Conservation (phyloP, 2,329 filamentous ascomycete species). For the Trichophyton benhamiae region DNA sequence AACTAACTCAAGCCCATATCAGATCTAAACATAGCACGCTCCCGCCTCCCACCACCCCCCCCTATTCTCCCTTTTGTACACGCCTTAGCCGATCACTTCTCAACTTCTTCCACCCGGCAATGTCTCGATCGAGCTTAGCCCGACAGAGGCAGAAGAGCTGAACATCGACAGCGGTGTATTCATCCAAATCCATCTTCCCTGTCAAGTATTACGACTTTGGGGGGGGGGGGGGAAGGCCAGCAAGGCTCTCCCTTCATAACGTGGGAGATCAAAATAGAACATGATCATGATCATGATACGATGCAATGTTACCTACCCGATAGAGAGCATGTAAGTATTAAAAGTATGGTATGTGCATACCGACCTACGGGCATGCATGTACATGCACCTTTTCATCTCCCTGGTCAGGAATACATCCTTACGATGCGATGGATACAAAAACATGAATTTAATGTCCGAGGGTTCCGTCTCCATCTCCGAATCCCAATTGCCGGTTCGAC, state of each 20-base stretch:
- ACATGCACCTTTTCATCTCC: too few species aligned
- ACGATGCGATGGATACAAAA: too few species aligned
- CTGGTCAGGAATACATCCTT: too few species aligned
- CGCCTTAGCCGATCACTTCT: background rate
- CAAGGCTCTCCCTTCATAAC: background rate
- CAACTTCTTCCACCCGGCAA: background rate
- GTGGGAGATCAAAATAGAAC: background rate
- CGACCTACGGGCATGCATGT: too few species aligned
- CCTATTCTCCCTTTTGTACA: background rate
- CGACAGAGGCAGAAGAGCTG: background rate
- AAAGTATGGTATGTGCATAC: background rate
- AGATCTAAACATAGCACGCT: background rate
- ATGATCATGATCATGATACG: constrained; percentile 1
- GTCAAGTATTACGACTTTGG: background rate
- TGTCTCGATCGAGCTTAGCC: background rate
- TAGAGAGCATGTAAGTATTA: background rate
- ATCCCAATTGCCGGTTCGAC: background rate
- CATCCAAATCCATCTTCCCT: background rate
- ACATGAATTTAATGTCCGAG: background rate
- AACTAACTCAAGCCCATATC: background rate
- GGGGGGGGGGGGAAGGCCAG: background rate
- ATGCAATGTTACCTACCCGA: background rate
- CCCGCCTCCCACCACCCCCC: background rate
- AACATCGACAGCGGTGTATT: background rate
- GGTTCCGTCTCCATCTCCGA: background rate